Conservation (phyloP, 345 rosid species). For the Geranium brycei region DNA sequence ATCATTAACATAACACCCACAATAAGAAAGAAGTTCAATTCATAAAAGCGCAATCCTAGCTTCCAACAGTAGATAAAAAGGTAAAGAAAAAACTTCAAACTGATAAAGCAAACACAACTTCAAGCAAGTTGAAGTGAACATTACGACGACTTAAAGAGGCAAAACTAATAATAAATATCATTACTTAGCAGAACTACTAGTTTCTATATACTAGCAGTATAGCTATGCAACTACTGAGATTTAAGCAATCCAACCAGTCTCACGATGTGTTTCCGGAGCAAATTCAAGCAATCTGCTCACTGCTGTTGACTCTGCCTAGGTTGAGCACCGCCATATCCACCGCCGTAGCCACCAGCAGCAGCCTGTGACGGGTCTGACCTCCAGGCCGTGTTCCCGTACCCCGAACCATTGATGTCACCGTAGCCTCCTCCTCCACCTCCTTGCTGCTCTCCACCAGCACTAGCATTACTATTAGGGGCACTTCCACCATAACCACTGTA, state of each 20-base stretch:
- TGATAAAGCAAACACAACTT: not conserved
- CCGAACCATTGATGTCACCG: constrained; percentile 45
- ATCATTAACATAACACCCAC: not conserved
- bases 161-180: not conserved
- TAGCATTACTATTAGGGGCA: constrained; percentile 31
- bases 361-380: constrained; percentile 50
- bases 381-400: constrained; percentile 63
- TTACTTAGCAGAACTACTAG: not conserved
- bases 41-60: not conserved
- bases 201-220: not conserved
- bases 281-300: constrained; percentile 19
- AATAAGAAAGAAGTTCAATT: not conserved
- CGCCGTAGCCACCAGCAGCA: constrained; percentile 56
- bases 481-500: constrained; percentile 62
- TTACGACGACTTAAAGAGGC: not conserved
- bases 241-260: constrained; percentile 69
- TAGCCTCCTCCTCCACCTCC: constrained; percentile 50
- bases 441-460: constrained; percentile 41
- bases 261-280: constrained; percentile 9
- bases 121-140: not conserved
- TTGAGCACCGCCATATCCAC: constrained; percentile 40
- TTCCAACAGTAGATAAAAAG: not conserved
- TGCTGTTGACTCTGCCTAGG: constrained; percentile 78
- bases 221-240: constrained; percentile 31
- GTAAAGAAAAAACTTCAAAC: not conserved